Evolutionary conservation across 257 asterid species (phyloP).

Genomic region (Nemophila menziesii): DNA sequence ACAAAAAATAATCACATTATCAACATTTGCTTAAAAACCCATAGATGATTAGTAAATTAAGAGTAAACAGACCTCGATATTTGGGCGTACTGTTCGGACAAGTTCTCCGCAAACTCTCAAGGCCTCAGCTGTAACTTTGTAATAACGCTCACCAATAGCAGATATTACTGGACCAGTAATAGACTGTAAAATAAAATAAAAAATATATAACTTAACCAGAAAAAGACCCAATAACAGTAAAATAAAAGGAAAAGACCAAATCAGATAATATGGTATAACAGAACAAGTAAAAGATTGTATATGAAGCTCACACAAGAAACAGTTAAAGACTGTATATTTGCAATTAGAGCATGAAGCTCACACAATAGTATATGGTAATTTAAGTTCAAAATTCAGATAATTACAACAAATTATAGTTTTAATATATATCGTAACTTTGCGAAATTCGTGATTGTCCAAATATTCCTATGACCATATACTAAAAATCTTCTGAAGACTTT

Average conservation of each 20-base stretch:
- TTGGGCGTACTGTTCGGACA: constrained; percentile 87
- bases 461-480: no score
- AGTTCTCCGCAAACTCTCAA: constrained; percentile 96
- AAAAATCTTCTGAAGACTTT: not conserved
- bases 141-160: constrained; percentile 93
- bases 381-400: no score
- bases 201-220: not conserved
- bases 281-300: no score
- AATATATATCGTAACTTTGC: no score
- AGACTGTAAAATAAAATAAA: constrained; percentile 35
- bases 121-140: constrained; percentile 98
- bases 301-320: not conserved
- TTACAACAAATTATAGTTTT: no score
- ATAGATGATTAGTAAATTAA: constrained; percentile 2
- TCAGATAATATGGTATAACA: not conserved
- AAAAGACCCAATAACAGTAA: not conserved
- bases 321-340: no score
- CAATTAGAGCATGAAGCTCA: no score
- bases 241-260: not conserved
- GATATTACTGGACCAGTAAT: constrained; percentile 87
- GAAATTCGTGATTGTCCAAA: no score
- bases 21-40: constrained; percentile 7
- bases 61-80: constrained; percentile 44
- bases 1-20: constrained; percentile 13
- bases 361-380: no score